Evolutionary conservation across 2,329 filamentous ascomycete genomes (phyloP).

Genomic region (Chrysosporium queenslandicum): DNA sequence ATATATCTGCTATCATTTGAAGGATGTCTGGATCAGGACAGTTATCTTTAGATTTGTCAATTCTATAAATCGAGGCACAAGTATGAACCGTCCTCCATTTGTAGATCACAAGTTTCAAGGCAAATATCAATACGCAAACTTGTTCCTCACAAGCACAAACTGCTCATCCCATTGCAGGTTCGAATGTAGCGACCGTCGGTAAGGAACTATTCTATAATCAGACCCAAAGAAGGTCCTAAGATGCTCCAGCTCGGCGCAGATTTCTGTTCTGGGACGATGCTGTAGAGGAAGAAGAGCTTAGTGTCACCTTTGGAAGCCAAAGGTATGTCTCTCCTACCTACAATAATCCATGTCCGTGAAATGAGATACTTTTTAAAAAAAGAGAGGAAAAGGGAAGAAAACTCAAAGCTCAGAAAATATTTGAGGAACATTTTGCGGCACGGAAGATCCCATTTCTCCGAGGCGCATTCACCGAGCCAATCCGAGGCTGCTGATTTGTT

Average conservation of each 20-base stretch:
- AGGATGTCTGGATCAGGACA: too few species aligned
- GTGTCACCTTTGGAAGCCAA: conserved; percentile 15
- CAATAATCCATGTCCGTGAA: conserved; percentile 58
- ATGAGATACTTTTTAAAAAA: conserved; percentile 40
- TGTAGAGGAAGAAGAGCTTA: conserved; percentile 51
- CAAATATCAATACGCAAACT: not conserved
- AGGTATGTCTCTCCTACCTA: conserved; percentile 43
- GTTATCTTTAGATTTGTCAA: too few species aligned
- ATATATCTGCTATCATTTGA: not conserved
- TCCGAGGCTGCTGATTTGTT: conserved; percentile 31
- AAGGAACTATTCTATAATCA: conserved; percentile 55
- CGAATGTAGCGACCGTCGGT: conserved; percentile 54
- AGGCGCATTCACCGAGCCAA: conserved; percentile 26
- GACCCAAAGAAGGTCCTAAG: conserved; percentile 39
- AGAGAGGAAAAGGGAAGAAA: conserved; percentile 19
- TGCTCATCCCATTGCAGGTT: not conserved
- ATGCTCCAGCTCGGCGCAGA: conserved; percentile 56
- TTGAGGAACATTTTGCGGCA: conserved; percentile 10
- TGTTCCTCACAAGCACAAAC: not conserved
- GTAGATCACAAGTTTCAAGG: not conserved
- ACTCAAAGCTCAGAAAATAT: conserved; percentile 16
- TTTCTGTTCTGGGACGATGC: conserved; percentile 51
- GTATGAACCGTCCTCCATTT: not conserved
- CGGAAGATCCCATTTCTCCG: conserved; percentile 27
- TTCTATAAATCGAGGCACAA: too few species aligned